Evolutionary conservation across 2,329 filamentous ascomycete species (phyloP).

Genomic region (Pseudogymnoascus sp.): DNA sequence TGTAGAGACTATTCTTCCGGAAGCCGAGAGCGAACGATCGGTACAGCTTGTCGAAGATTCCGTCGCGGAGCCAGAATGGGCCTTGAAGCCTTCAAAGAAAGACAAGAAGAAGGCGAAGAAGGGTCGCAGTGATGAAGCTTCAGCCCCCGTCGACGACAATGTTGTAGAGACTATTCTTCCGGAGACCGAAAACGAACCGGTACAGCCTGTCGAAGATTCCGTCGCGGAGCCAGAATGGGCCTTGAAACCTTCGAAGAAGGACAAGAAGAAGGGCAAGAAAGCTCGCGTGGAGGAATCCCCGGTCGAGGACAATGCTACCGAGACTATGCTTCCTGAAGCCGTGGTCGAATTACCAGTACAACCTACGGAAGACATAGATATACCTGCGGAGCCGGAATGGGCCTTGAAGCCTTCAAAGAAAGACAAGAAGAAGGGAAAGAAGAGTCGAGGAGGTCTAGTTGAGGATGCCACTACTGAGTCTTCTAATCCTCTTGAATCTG

Average conservation of each 20-base stretch:
- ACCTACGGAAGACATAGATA: neutral
- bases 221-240: neutral
- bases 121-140: neutral
- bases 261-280: slow-evolving; percentile 29
- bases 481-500: neutral
- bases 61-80: neutral
- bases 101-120: slow-evolving; percentile 30
- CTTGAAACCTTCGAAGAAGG: slow-evolving; percentile 12
- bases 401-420: slow-evolving; percentile 25
- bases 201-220: neutral
- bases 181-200: neutral
- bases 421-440: slow-evolving; percentile 30
- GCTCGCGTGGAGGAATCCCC: neutral
- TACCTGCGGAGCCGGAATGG: neutral
- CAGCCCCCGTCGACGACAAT: neutral
- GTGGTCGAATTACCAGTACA: neutral
- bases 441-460: neutral
- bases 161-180: neutral
- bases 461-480: neutral
- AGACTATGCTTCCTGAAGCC: neutral
- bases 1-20: neutral
- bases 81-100: slow-evolving; percentile 25
- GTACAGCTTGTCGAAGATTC: neutral
- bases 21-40: neutral
- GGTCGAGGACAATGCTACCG: neutral